Evolutionary conservation across 345 rosid species (phyloP).

Genomic region (Lagerstroemia speciosa): DNA sequence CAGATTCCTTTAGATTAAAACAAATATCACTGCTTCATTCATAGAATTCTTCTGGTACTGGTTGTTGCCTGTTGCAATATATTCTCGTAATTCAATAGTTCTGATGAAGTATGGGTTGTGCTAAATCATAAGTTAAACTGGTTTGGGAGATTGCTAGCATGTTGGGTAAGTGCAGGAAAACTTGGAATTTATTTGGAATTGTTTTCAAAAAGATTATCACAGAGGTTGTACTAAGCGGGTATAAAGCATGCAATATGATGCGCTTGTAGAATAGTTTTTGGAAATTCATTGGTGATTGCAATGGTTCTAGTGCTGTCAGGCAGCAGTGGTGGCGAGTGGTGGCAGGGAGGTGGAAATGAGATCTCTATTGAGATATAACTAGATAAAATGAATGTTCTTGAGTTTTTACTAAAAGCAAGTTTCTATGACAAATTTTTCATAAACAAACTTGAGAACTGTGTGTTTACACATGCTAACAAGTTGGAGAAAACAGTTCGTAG

Average conservation of each 20-base stretch:
- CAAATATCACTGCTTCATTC: background rate
- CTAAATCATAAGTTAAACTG: too few species aligned
- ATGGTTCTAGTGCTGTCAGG: background rate
- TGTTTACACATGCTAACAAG: background rate
- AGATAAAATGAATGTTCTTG: background rate
- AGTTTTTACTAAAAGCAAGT: background rate
- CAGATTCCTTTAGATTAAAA: background rate
- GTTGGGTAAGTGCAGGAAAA: too few species aligned
- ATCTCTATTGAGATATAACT: background rate
- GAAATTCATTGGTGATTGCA: background rate
- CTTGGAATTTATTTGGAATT: too few species aligned
- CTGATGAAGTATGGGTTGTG: too few species aligned
- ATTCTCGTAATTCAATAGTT: too few species aligned
- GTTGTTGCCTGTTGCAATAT: background rate
- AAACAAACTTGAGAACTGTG: background rate
- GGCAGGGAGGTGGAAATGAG: background rate
- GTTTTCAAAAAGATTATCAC: too few species aligned
- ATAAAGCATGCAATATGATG: background rate
- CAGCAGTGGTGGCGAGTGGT: background rate
- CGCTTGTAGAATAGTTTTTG: background rate
- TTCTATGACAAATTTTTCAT: background rate
- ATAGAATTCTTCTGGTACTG: background rate
- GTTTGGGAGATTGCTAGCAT: background rate
- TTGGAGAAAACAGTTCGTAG: background rate
- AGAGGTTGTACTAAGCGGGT: too few species aligned